Base-by-base conservation (phyloP, 345 rosid species). In the Garcia nutans region DNA sequence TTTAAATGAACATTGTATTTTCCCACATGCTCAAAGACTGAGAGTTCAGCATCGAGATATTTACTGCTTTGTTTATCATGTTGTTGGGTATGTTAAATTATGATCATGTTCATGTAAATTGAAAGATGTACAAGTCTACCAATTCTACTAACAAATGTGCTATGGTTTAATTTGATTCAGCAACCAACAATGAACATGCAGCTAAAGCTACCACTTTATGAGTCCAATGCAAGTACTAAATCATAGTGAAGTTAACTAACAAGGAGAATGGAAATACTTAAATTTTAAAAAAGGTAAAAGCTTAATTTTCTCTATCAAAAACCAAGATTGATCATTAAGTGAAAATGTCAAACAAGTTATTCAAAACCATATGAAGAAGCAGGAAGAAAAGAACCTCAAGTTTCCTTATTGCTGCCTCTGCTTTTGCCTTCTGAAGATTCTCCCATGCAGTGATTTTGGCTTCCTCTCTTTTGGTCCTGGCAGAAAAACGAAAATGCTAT, bases 391-490 rank as follows among this genome's bases (percentile, higher is more conserved):
- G 55, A 83, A 94, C 98, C 98, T 96, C 98, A 68, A 96, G 96
- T 82, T 96, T 96, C 77, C 94, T 81, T 62, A 96, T 90, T 76
- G 90, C 88, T 77, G 98, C 94, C 85, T 96, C 99, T 7, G 99
- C 99, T 80, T 96, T 93, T 19, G 99, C 99, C 84, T 88, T 96
- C 91, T 96, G 99, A 81, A 96, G 88, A 78, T 93, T 96, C 85
- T 96, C 97, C 99, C 99, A 96, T 16, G 97, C 97, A 23, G 77
- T 87, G 72, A 96, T 92, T 85, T 92, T 90, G 41, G 97, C 94
- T 87, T 96, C 97, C 80, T 91, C 98, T 52, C 91, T 91, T 83
- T 88, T 89, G 33, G 49, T 70, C 84, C 99, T 96, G 88, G 56
- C 73, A 52, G 58, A 72, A 52, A 74, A 24, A 9, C 58, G 16